Evolutionary conservation across 495 filamentous ascomycete species (phyloP).

Genomic region (Jackrogersella minutella): DNA sequence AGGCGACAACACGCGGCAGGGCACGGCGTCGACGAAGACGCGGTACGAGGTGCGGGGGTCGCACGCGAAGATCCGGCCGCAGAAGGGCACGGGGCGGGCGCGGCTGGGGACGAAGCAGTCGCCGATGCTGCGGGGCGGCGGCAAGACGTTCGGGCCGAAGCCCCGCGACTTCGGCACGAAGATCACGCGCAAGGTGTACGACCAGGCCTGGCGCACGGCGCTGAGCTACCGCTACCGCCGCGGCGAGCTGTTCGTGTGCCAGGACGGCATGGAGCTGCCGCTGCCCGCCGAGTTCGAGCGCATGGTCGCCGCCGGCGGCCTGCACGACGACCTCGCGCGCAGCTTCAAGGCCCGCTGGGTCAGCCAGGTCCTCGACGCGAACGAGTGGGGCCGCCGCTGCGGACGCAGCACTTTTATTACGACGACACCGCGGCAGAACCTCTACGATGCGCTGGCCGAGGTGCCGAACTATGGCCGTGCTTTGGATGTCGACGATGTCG

Average conservation of each 20-base stretch:
- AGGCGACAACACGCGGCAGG: slow-evolving; percentile 85
- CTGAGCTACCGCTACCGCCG: slow-evolving; percentile 87
- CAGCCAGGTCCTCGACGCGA: slow-evolving; percentile 68
- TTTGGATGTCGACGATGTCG: slow-evolving; percentile 75
- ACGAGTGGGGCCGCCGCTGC: slow-evolving; percentile 73
- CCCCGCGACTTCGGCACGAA: slow-evolving; percentile 87
- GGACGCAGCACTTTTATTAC: slow-evolving; percentile 85
- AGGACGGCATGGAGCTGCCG: slow-evolving; percentile 72
- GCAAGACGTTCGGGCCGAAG: slow-evolving; percentile 84
- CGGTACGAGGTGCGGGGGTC: slow-evolving; percentile 85
- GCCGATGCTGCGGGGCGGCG: slow-evolving; percentile 85
- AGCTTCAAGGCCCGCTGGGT: slow-evolving; percentile 65
- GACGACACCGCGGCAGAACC: slow-evolving; percentile 56
- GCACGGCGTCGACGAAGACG: slow-evolving; percentile 85
- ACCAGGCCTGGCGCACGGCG: slow-evolving; percentile 93
- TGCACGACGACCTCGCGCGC: slow-evolving; percentile 50
- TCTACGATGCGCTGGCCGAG: slow-evolving; percentile 66
- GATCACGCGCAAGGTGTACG: slow-evolving; percentile 90
- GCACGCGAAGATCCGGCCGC: slow-evolving; percentile 74
- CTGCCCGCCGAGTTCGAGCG: slow-evolving; percentile 51
- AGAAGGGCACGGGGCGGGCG: slow-evolving; percentile 86
- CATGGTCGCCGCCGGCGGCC: slow-evolving; percentile 36
- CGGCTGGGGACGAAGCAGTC: slow-evolving; percentile 82
- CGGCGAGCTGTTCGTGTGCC: slow-evolving; percentile 85
- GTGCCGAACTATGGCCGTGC: slow-evolving; percentile 71